Base-by-base conservation (phyloP, 768 basidiomycete genomes). In the Mycena rebaudengoi region DNA sequence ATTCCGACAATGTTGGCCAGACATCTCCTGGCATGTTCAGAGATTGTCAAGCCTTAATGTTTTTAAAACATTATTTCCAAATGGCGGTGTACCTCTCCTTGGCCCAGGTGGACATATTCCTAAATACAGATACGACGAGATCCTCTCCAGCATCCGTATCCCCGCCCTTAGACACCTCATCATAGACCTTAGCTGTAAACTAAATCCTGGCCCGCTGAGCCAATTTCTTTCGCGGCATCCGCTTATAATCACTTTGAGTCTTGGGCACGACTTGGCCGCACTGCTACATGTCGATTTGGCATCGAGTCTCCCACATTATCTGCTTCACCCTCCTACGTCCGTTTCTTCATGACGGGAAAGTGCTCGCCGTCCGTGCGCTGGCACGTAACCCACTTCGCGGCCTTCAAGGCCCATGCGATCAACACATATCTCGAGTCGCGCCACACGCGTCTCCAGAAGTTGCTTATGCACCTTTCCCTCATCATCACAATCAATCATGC, bases 191-290 rank as follows among this genome's bases (percentile, higher is more conserved):
- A 21, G 46, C n/a, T 60, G 44, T 20, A 60, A 16, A 35, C 35
- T 65, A 35, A 33, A 23, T 23, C 14, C 58, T 11, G 32, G 32
- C 16, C 18, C 53, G 8, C 39, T 65, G 14, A 46, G 54, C 28
- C 30, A 43, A 28, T 65, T 65, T 26, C 23, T 65, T 25, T 32
- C 33, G 21, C 64, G 64, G 8, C 58, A 65, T 44, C 50, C 64
- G n/a, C 51, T 18, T n/a, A 41, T 65, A 33, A 28, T n/a, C 45
- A 60, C 30, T 18, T 12, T 65, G 32, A 54, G 23, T 41, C 32
- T 55, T 35, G 53, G 53, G n/a, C 53, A 23, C 53, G 23, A 55
- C 7, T 16, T 65, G 51, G 8, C 35, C 18, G 10, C 41, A 10
- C 45, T 59, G 8, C 6, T 30, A 7, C 53, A 57, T 48, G 49